Evolutionary conservation across 2,329 filamentous ascomycete genomes (phyloP).

Genomic region (Huntiella abstrusa): DNA sequence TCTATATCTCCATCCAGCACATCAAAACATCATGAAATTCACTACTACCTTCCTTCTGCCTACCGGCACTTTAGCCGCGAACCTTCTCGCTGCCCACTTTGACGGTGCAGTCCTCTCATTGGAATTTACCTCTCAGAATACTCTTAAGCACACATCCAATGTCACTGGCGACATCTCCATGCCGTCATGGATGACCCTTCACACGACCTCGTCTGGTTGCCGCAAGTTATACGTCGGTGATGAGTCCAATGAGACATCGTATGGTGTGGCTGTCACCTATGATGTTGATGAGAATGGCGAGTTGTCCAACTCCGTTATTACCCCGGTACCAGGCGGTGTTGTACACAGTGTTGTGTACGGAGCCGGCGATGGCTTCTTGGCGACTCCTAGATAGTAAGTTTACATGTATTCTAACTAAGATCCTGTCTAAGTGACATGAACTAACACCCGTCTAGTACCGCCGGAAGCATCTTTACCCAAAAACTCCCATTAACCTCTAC

Average conservation of each 20-base stretch:
- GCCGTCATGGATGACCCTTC: conserved; percentile 13
- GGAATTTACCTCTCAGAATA: conserved; percentile 3
- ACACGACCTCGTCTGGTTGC: not conserved
- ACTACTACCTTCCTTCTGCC: conserved; percentile 5
- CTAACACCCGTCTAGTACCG: conserved; percentile 17
- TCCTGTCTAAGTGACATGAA: not conserved
- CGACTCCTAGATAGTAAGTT: conserved; percentile 26
- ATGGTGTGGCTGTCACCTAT: conserved; percentile 15
- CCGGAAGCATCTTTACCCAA: conserved; percentile 25
- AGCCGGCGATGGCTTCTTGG: conserved; percentile 20
- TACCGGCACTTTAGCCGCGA: conserved; percentile 10
- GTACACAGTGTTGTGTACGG: conserved; percentile 25
- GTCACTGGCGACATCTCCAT: conserved; percentile 12
- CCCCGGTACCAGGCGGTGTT: conserved; percentile 19
- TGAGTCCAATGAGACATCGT: conserved; percentile 18
- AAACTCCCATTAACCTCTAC: conserved; percentile 20
- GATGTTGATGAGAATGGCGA: conserved; percentile 17
- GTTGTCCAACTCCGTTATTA: conserved; percentile 14
- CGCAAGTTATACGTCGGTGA: conserved; percentile 13
- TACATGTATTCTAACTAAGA: not conserved
- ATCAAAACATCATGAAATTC: conserved; percentile 6
- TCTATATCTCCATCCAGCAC: not conserved
- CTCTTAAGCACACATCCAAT: conserved; percentile 9
- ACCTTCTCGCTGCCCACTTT: conserved; percentile 14
- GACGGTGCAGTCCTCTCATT: conserved; percentile 13